These are phyloP conservation scores for Pseudopediastrum boryanum DNA, from an alignment of 139 green algal species.

Conservation along the genomic window DNA sequence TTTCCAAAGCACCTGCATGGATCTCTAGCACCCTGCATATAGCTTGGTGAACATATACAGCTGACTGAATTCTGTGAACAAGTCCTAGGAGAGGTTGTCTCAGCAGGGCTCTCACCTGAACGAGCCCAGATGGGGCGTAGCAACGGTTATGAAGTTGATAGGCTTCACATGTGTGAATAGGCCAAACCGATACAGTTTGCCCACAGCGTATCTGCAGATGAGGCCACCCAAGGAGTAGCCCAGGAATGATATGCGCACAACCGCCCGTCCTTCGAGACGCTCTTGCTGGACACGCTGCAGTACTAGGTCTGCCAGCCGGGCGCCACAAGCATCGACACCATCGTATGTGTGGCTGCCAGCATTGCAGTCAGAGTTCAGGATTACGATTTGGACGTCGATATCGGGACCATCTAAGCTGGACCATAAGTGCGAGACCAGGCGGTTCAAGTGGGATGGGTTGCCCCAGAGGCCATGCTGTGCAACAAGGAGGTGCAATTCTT, in stretches of 20 bases:
- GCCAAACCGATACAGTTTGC: conserved; percentile 31
- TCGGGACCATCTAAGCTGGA: neutral
- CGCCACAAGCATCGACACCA: conserved; percentile 18
- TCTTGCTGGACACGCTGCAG: neutral
- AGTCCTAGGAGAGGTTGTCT: too few species aligned
- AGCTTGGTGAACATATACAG: too few species aligned
- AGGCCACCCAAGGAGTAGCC: conserved; percentile 9
- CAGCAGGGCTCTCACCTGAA: too few species aligned
- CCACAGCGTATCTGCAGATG: conserved; percentile 28
- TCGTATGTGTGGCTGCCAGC: neutral
- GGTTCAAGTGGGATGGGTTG: neutral
- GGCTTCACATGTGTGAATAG: conserved; percentile 3
- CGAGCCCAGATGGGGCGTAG: conserved; percentile 28
- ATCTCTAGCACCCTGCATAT: too few species aligned
- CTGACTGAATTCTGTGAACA: too few species aligned
- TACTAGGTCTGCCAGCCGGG: conserved; percentile 7
- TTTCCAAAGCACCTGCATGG: too few species aligned
- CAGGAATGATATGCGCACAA: neutral
- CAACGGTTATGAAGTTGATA: conserved; percentile 27
- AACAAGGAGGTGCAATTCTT: conserved; percentile 16
- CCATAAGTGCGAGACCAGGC: neutral
- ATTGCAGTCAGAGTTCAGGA: neutral
- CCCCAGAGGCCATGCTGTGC: conserved; percentile 27
- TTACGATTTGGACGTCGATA: neutral
- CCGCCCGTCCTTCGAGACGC: neutral